Evolutionary conservation across 2,329 filamentous ascomycete species (phyloP).

Genomic region (Orbilia blumenaviensis): DNA sequence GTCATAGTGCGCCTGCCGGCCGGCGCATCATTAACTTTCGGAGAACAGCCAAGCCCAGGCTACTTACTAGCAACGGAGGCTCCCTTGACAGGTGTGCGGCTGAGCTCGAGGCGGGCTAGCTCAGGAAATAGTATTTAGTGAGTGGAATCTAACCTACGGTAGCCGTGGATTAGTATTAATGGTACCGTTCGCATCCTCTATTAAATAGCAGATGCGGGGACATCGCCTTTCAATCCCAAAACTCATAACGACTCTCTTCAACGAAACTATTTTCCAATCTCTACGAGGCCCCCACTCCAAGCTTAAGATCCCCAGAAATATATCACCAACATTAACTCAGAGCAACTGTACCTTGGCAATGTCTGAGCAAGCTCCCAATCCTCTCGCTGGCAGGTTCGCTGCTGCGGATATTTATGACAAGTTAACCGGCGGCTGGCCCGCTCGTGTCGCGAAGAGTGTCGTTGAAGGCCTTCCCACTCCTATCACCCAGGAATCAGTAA

Average conservation of each 20-base stretch:
- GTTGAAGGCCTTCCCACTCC: background rate
- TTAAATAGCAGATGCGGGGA: background rate
- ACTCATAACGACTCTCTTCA: background rate
- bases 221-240: background rate
- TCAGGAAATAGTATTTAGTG: background rate
- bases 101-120: background rate
- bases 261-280: background rate
- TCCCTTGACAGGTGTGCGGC: background rate
- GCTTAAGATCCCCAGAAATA: background rate
- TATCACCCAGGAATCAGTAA: constrained; percentile 23
- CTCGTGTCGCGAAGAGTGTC: constrained; percentile 29
- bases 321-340: background rate
- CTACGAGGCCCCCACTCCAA: background rate
- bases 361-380: background rate
- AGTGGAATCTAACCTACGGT: background rate
- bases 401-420: constrained; percentile 44
- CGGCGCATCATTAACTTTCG: no score
- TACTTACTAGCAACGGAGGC: background rate
- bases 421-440: constrained; percentile 47
- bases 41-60: background rate
- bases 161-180: background rate
- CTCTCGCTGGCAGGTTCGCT: background rate
- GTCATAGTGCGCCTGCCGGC: no score
- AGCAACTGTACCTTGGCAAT: background rate
- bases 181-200: no score